phyloP scores from a whole-genome alignment of 2,329 filamentous ascomycete genomes.

The Exophiala spinifera region DNA sequence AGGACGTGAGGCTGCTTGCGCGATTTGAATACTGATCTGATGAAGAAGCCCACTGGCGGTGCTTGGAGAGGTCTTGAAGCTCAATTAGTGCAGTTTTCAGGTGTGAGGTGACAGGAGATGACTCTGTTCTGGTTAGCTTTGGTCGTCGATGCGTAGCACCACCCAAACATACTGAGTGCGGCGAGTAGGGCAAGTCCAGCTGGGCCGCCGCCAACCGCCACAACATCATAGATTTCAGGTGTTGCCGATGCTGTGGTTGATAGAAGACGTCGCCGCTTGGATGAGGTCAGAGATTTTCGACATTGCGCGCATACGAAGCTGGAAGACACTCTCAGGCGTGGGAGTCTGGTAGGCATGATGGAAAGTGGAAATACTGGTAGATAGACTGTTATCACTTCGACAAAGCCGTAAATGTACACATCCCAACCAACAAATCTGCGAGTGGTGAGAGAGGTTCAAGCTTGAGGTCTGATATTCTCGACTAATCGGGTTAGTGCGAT shows the following conservation, averaged over 20 bases:
- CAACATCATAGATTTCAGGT: constrained; percentile 85
- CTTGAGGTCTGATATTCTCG: neutral
- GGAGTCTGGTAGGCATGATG: constrained; percentile 14
- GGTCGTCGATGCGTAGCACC: neutral
- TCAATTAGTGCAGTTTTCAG: constrained; percentile 88
- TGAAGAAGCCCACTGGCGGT: constrained; percentile 64
- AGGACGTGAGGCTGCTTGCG: constrained; percentile 89
- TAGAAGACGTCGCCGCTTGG: constrained; percentile 17
- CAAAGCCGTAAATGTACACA: no score
- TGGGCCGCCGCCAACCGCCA: constrained; percentile 85
- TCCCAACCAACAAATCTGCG: no score
- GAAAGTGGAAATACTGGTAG: no score
- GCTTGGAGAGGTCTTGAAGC: constrained; percentile 74
- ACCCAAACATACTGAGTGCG: constrained; percentile 62
- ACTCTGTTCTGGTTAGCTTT: constrained; percentile 50
- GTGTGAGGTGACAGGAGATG: constrained; percentile 69
- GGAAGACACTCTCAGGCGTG: neutral
- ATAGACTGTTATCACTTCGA: no score
- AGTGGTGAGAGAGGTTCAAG: neutral
- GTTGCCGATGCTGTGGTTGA: constrained; percentile 4
- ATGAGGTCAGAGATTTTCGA: constrained; percentile 6
- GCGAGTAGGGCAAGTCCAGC: constrained; percentile 80
- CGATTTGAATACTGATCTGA: constrained; percentile 79
- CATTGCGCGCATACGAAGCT: constrained; percentile 16
- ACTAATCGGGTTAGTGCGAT: neutral